phyloP scores from a whole-genome alignment of 2,329 filamentous ascomycete genomes.

The Fusarium robinianum region DNA sequence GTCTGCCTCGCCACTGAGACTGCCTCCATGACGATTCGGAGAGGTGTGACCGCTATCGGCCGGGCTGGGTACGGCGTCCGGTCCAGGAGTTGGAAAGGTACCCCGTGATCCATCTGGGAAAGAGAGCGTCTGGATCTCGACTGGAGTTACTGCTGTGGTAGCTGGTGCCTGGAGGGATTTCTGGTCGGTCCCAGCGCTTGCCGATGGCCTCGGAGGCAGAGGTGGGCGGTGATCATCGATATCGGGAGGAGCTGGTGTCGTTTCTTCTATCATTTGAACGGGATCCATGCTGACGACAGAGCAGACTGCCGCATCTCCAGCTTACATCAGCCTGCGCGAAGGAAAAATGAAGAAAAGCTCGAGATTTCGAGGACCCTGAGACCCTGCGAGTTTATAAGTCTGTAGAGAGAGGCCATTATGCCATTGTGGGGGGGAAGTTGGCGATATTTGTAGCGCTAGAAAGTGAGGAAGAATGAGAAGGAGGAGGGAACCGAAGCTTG shows the following conservation, averaged over 20 bases:
- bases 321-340: conserved; percentile 7
- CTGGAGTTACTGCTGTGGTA: conserved; percentile 82
- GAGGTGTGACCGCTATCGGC: conserved; percentile 48
- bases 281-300: conserved; percentile 23
- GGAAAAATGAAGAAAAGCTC: neutral
- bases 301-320: conserved; percentile 37
- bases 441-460: conserved; percentile 5
- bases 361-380: conserved; percentile 15
- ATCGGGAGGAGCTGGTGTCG: conserved; percentile 32
- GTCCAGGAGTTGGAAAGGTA: conserved; percentile 56
- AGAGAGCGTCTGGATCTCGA: conserved; percentile 78
- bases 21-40: conserved; percentile 39
- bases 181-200: conserved; percentile 44
- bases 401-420: conserved; percentile 34
- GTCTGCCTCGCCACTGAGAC: conserved; percentile 55
- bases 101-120: conserved; percentile 72
- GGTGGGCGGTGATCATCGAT: conserved; percentile 57
- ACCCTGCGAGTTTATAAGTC: conserved; percentile 17
- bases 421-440: conserved; percentile 39
- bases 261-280: conserved; percentile 38
- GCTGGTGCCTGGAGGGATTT: conserved; percentile 63
- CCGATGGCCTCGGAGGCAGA: conserved; percentile 57
- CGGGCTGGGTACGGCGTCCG: conserved; percentile 45
- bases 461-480: conserved; percentile 12
- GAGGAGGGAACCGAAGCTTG: conserved; percentile 9